phyloP scores from a whole-genome alignment of 352 stramenopile species.

The Detonula confervacea region DNA sequence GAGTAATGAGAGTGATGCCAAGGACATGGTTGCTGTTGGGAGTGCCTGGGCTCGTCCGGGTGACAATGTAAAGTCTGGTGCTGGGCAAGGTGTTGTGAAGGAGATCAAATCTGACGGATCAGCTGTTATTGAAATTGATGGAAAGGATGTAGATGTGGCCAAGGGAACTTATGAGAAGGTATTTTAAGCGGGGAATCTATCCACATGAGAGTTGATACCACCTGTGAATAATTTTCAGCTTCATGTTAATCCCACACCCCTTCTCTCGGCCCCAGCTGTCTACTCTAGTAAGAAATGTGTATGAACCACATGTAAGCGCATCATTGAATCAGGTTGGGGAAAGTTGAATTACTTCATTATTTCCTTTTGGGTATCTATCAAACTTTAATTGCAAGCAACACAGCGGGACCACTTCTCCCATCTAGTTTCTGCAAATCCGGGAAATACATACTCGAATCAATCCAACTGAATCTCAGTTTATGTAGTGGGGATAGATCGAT shows the following conservation, averaged over 20 bases:
- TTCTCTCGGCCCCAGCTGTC: too few species aligned
- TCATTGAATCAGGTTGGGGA: too few species aligned
- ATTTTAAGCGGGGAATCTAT: slow-evolving; percentile 60
- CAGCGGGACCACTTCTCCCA: slow-evolving; percentile 56
- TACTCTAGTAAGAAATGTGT: too few species aligned
- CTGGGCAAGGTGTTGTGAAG: slow-evolving; percentile 71
- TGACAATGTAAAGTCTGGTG: slow-evolving; percentile 75
- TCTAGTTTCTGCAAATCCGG: slow-evolving; percentile 65
- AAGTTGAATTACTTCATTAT: too few species aligned
- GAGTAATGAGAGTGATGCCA: slow-evolving; percentile 76
- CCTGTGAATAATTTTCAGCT: too few species aligned
- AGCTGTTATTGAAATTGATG: slow-evolving; percentile 66
- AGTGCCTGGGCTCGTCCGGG: slow-evolving; percentile 83
- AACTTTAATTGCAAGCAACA: slow-evolving; percentile 63
- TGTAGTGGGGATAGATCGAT: slow-evolving; percentile 29
- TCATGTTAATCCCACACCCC: too few species aligned
- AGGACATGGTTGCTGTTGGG: slow-evolving; percentile 79
- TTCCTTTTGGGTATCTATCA: too few species aligned
- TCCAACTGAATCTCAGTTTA: slow-evolving; percentile 61
- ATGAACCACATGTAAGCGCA: too few species aligned
- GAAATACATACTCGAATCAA: slow-evolving; percentile 75
- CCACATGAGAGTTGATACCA: not conserved
- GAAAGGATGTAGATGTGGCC: slow-evolving; percentile 56
- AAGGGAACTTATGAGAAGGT: slow-evolving; percentile 72
- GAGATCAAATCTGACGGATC: slow-evolving; percentile 72